A percentile compares a stretch with the other conserved stretches of the same genome.
Evolutionary conservation across 208 protist species (phyloP).

Genomic region (Herpetomonas samuelpessoai): DNA sequence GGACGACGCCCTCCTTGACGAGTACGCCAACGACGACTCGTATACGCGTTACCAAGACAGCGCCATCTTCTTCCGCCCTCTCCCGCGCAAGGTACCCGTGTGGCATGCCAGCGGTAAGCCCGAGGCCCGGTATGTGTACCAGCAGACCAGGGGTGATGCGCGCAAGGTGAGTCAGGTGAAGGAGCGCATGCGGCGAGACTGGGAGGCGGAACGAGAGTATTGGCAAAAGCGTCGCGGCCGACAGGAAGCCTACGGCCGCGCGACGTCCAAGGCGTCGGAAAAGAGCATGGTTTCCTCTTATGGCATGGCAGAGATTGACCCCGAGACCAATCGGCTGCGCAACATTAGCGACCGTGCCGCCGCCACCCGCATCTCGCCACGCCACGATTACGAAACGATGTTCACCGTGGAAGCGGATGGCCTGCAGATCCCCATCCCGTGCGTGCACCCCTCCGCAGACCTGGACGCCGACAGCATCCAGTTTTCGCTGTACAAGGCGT

Average conservation of each 20-base stretch:
- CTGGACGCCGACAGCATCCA: background rate
- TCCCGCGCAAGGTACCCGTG: conserved; percentile 22
- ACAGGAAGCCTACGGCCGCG: no score
- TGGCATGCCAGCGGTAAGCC: background rate
- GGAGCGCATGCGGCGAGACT: conserved; percentile 1
- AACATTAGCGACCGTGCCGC: no score
- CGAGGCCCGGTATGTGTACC: conserved; percentile 2
- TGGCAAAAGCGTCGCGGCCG: background rate
- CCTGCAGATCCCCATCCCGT: background rate
- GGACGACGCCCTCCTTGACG: conserved; percentile 21
- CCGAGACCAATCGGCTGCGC: conserved; percentile 6
- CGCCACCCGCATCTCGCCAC: no score
- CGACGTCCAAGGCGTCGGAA: no score
- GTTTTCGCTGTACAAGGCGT: background rate
- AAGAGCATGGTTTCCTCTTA: background rate
- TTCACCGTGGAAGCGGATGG: background rate
- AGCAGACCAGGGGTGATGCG: background rate
- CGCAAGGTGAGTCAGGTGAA: background rate
- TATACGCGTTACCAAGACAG: conserved; percentile 24
- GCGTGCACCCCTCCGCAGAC: background rate
- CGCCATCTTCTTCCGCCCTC: conserved; percentile 33
- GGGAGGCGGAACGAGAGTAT: conserved; percentile 12
- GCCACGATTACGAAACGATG: no score
- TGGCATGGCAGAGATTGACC: conserved; percentile 13
- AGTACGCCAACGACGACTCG: conserved; percentile 17